A percentile compares a stretch with the other conserved stretches of the same genome.
Conservation (phyloP, 345 rosid genomes). For the Clausena lansium region DNA sequence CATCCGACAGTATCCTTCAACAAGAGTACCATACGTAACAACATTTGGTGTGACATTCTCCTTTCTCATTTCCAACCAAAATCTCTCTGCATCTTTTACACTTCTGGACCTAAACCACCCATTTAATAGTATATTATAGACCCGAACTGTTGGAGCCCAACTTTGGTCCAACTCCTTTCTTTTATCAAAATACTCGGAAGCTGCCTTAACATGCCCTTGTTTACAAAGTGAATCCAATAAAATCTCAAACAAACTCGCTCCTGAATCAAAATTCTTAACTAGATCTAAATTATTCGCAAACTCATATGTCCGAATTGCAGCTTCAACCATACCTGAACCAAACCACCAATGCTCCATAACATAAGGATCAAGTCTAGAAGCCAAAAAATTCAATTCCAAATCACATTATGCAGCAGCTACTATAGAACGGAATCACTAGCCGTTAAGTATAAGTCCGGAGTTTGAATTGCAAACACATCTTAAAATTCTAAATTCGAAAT, state of each 20-base stretch:
- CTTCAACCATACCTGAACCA: conserved; percentile 55
- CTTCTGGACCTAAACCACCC: conserved; percentile 82
- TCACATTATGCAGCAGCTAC: neutral
- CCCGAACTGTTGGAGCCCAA: conserved; percentile 60
- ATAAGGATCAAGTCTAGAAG: conserved; percentile 4
- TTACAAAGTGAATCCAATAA: conserved; percentile 83
- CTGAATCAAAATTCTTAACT: conserved; percentile 30
- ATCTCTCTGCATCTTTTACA: conserved; percentile 64
- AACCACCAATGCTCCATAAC: neutral
- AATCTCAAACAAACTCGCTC: conserved; percentile 49
- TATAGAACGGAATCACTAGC: no score
- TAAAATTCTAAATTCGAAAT: neutral
- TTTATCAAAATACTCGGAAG: conserved; percentile 44
- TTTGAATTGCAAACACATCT: neutral
- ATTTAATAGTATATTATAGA: conserved; percentile 67
- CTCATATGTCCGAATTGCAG: conserved; percentile 71
- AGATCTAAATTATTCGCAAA: conserved; percentile 43
- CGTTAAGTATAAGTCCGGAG: neutral
- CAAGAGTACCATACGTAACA: conserved; percentile 76
- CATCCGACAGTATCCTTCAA: conserved; percentile 81
- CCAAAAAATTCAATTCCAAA: neutral
- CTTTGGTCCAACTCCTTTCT: conserved; percentile 29
- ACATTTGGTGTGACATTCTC: conserved; percentile 53
- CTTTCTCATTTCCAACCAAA: conserved; percentile 66
- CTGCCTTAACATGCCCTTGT: conserved; percentile 67